Evolutionary conservation across 345 rosid species (phyloP).

Genomic region (Corymbia maculata): DNA sequence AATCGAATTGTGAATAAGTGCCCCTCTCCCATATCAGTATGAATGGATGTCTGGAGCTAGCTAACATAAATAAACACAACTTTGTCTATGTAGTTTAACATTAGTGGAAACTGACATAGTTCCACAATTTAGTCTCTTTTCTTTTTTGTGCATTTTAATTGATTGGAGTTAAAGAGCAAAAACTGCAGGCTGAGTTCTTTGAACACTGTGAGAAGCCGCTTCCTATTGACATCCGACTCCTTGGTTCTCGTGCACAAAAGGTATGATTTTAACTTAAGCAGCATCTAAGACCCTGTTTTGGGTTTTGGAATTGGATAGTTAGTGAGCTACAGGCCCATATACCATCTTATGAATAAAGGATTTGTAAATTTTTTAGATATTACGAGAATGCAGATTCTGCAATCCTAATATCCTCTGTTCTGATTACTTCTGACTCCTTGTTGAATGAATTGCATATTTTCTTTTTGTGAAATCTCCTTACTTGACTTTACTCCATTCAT

Average conservation of each 20-base stretch:
- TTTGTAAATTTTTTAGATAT: background rate
- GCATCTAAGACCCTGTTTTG: background rate
- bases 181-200: constrained; percentile 94
- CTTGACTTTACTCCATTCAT: background rate
- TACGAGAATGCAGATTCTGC: background rate
- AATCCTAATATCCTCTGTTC: background rate
- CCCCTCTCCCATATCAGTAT: background rate
- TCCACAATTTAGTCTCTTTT: background rate
- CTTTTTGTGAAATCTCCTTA: background rate
- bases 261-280: constrained; percentile 11
- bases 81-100: background rate
- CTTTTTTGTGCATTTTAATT: background rate
- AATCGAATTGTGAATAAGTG: background rate
- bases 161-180: background rate
- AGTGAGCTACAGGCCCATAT: background rate
- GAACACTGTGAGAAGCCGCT: constrained; percentile 97
- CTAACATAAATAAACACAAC: background rate
- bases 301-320: background rate
- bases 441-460: background rate
- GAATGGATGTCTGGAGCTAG: background rate
- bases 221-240: constrained; percentile 96
- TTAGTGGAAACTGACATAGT: background rate
- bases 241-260: constrained; percentile 99
- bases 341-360: background rate
- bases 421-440: background rate